Evolutionary conservation across 2,329 filamentous ascomycete species (phyloP), one percentile per base, ranked within the genome.

Genomic region (Nigrospora sphaerica): DNA sequence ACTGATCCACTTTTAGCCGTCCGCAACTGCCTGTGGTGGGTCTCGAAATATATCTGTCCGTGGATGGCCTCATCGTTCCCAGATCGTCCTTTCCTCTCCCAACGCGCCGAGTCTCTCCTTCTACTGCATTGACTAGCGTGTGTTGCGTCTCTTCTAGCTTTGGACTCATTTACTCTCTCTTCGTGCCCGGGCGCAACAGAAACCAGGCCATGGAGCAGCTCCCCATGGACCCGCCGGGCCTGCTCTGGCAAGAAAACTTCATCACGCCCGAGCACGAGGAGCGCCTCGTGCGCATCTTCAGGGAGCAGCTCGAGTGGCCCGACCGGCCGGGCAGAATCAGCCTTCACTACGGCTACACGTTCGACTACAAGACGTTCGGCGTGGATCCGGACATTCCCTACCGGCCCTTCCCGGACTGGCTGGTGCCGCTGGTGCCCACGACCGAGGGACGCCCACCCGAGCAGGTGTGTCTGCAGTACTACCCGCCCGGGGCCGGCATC

Each of bases 401-500:
- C 54, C 70, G 66, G 39, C 64, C 69, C 0, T 78, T 79, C 23
- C 76, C 76, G 0, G 64, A 62, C 1, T 79, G 75, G 74, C 63
- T 80, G 1, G 48, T 59, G 3, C 71, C 73, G 1, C 61, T 79
- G 1, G 63, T 79, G 4, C 71, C 75, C 0, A 60, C 56, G 3
- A 60, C 65, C 0, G 73, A 75, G 47, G 51, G 51, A 2, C 65
- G 71, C 0, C 66, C 65, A 0, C 75, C 76, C 0, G 76, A 80
- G 44, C 78, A 81, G 56, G 76, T 81, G 52, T 81, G 77, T 52
- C 62, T 58, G 23, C 47, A 50, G 60, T 73, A 80, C 56, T 82
- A 82, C 55, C 74, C 78, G 0, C 78, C 78, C 0, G 78, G 78
- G 6, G 66, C 73, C 0, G 78, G 78, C 2, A 82, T 82, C 52